These are phyloP conservation scores for Xerocomellus dryophilus DNA, from an alignment of 768 basidiomycete species.

Conservation along the genomic window DNA sequence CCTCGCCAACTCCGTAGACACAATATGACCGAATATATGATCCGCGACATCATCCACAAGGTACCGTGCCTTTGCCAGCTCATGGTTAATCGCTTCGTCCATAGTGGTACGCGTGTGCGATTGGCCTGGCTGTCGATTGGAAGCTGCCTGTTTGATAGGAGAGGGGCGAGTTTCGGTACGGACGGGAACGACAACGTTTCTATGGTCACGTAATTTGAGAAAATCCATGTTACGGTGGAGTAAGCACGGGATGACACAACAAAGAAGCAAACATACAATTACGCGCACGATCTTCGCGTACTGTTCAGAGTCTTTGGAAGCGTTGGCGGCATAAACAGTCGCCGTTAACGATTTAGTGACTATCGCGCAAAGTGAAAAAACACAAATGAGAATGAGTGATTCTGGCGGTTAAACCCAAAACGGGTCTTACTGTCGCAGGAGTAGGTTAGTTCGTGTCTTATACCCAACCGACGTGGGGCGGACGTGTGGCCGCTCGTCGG, in stretches of 20 bases:
- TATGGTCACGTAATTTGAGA: background rate
- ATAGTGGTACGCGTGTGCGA: background rate
- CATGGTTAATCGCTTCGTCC: background rate
- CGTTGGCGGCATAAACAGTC: too few species aligned
- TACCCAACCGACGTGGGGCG: too few species aligned
- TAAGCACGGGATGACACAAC: background rate
- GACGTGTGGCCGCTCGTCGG: too few species aligned
- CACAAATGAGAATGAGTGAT: too few species aligned
- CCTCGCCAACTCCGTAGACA: background rate
- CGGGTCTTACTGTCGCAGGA: too few species aligned
- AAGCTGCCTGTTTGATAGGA: background rate
- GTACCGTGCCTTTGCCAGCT: slow-evolving; percentile 4
- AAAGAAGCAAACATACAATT: background rate
- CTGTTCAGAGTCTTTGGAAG: too few species aligned
- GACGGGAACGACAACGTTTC: background rate
- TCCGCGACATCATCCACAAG: slow-evolving; percentile 2
- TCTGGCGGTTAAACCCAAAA: too few species aligned
- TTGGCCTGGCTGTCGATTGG: slow-evolving; percentile 1
- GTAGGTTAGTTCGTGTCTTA: too few species aligned
- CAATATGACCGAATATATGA: slow-evolving; percentile 6
- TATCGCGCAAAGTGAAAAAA: too few species aligned
- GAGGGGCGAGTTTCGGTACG: background rate
- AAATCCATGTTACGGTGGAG: background rate
- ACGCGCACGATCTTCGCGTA: background rate
- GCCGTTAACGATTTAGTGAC: too few species aligned